Percentiles rank a stretch among this genome's conserved stretches.
phyloP scores from a whole-genome alignment of 768 basidiomycete species.

The Gloeostereum incarnatum region DNA sequence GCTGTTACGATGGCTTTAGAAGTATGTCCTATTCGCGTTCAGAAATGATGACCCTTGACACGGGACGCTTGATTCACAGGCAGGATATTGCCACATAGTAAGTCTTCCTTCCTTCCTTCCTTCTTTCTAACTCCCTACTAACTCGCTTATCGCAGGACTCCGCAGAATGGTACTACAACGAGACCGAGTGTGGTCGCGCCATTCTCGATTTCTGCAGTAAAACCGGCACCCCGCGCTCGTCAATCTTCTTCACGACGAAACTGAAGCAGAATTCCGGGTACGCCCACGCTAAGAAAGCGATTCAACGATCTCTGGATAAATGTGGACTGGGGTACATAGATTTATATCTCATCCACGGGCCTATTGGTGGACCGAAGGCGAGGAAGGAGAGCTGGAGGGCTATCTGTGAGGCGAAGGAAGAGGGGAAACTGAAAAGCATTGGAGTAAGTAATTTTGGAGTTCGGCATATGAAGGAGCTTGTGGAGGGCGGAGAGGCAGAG shows the following conservation, averaged over 20 bases:
- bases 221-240: constrained; percentile 39
- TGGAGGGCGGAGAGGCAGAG: constrained; percentile 25
- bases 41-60: no score
- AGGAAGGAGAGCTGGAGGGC: constrained; percentile 60
- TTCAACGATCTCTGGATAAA: constrained; percentile 40
- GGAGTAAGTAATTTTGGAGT: constrained; percentile 59
- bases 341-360: constrained; percentile 64
- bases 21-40: constrained; percentile 20
- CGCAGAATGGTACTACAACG: constrained; percentile 55
- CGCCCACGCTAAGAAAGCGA: constrained; percentile 33
- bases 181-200: constrained; percentile 52
- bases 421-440: constrained; percentile 48
- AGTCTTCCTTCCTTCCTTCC: constrained; percentile 13
- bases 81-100: constrained; percentile 58
- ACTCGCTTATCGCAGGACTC: constrained; percentile 24
- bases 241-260: constrained; percentile 68
- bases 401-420: constrained; percentile 51
- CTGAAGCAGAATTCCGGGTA: constrained; percentile 50
- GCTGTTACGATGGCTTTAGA: constrained; percentile 55
- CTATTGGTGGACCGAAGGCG: constrained; percentile 48
- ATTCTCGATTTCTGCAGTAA: constrained; percentile 43
- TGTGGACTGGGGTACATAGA: constrained; percentile 60
- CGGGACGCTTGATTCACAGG: no score
- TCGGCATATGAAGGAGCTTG: constrained; percentile 46
- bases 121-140: constrained; percentile 1